Evolutionary conservation across 2,329 filamentous ascomycete species (phyloP).

Genomic region (Colletotrichum tanaceti): DNA sequence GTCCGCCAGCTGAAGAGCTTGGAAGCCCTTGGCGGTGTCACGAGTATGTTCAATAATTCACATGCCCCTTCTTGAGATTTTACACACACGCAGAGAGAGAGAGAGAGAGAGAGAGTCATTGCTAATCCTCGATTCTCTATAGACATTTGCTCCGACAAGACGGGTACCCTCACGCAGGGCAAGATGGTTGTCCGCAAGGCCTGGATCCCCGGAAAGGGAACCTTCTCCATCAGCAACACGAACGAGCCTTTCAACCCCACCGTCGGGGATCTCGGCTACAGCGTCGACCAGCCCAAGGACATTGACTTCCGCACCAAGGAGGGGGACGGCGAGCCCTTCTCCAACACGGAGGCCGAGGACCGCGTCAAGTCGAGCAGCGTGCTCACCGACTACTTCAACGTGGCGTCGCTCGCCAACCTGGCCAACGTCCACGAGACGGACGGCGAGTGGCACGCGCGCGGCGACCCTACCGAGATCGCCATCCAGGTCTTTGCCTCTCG

Average conservation of each 20-base stretch:
- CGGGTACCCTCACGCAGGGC: constrained; percentile 64
- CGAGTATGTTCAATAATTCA: constrained; percentile 40
- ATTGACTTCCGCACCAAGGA: constrained; percentile 47
- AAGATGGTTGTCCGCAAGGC: constrained; percentile 67
- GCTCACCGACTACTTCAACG: constrained; percentile 68
- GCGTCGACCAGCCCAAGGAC: constrained; percentile 51
- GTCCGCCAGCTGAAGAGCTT: constrained; percentile 63
- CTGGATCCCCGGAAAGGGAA: constrained; percentile 62
- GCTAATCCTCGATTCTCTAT: background rate
- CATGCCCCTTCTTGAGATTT: no score
- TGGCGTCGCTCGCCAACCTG: constrained; percentile 74
- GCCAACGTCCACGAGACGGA: constrained; percentile 69
- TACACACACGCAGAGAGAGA: no score
- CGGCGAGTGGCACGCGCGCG: constrained; percentile 70
- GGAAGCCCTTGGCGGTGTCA: constrained; percentile 66
- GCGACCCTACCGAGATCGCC: constrained; percentile 78
- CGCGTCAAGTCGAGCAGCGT: constrained; percentile 51
- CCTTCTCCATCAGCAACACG: constrained; percentile 60
- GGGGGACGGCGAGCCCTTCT: constrained; percentile 45
- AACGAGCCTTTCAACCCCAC: constrained; percentile 69
- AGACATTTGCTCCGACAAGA: constrained; percentile 69
- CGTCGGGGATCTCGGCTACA: constrained; percentile 58
- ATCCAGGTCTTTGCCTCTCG: constrained; percentile 79
- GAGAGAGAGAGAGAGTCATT: no score
- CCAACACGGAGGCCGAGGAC: constrained; percentile 44